Evolutionary conservation across 2,329 filamentous ascomycete genomes (phyloP).

Genomic region (Claviceps africana): DNA sequence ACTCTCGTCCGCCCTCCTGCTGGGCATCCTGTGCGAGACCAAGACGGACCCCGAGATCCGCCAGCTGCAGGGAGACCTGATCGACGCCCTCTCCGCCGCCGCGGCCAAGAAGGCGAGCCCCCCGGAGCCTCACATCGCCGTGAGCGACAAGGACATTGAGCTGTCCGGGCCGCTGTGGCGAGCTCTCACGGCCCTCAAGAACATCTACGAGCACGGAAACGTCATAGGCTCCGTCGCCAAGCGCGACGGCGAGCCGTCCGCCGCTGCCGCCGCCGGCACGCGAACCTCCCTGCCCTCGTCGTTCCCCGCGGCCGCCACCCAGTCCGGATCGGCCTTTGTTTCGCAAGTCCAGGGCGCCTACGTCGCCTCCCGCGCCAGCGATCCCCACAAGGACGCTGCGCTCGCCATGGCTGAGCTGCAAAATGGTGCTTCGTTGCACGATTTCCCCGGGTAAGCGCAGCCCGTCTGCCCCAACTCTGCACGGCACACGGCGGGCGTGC

Average conservation of each 20-base stretch:
- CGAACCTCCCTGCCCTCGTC: conserved; percentile 25
- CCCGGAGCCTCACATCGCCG: conserved; percentile 36
- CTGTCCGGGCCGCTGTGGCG: conserved; percentile 47
- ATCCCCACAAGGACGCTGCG: conserved; percentile 47
- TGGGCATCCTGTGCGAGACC: conserved; percentile 49
- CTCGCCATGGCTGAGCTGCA: conserved; percentile 53
- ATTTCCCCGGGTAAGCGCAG: conserved; percentile 26
- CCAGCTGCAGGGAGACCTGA: conserved; percentile 49
- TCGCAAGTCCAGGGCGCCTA: conserved; percentile 14
- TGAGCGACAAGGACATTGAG: conserved; percentile 46
- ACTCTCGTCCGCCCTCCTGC: conserved; percentile 48
- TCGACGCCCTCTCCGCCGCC: conserved; percentile 48
- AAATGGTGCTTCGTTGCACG: conserved; percentile 35
- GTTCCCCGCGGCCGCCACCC: conserved; percentile 11
- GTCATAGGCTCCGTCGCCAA: conserved; percentile 37
- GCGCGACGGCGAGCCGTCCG: conserved; percentile 26
- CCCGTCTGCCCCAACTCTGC: too few species aligned
- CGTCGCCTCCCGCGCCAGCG: conserved; percentile 18
- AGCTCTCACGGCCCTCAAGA: conserved; percentile 46
- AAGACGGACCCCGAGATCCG: conserved; percentile 49
- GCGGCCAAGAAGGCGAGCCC: conserved; percentile 47
- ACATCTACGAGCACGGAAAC: conserved; percentile 52
- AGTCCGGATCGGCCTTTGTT: conserved; percentile 11
- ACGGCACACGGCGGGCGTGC: too few species aligned
- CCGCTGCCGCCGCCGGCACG: conserved; percentile 27